Conservation (phyloP, 2,329 filamentous ascomycete species). For the Aureobasidium namibiae region DNA sequence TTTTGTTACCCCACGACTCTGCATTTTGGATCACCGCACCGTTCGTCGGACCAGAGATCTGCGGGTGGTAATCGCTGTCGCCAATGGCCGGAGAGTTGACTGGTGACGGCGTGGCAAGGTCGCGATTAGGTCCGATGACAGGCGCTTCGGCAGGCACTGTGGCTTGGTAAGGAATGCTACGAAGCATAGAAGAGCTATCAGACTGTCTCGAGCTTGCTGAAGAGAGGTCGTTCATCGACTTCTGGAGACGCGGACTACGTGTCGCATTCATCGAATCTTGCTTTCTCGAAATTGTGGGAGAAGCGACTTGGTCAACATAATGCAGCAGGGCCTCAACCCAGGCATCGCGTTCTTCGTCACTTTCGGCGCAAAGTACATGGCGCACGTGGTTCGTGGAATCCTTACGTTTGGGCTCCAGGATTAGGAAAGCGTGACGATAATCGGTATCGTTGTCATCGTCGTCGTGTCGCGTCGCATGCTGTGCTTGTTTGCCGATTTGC, state of each 20-base stretch:
- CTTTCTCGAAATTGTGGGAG: neutral
- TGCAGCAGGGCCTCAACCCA: constrained; percentile 89
- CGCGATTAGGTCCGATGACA: constrained; percentile 36
- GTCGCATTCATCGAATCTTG: constrained; percentile 43
- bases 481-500: constrained; percentile 87
- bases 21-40: constrained; percentile 75
- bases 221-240: constrained; percentile 29
- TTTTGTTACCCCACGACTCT: constrained; percentile 77
- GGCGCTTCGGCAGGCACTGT: constrained; percentile 51
- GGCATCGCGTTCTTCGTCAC: constrained; percentile 79
- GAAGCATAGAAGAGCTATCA: constrained; percentile 20
- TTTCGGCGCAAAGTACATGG: constrained; percentile 93
- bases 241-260: constrained; percentile 26
- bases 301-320: constrained; percentile 65
- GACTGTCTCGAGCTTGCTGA: constrained; percentile 17
- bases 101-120: constrained; percentile 27
- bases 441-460: constrained; percentile 82
- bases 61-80: constrained; percentile 26
- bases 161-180: constrained; percentile 46
- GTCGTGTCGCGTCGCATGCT: constrained; percentile 47
- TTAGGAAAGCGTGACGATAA: constrained; percentile 91
- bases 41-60: constrained; percentile 79
- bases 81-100: constrained; percentile 26
- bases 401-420: constrained; percentile 93
- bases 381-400: constrained; percentile 81